Percentiles rank a stretch among this genome's conserved stretches.
These are phyloP conservation scores for Neofusicoccum parvum DNA, from an alignment of 2,329 filamentous ascomycete species.

Conservation along the genomic window DNA sequence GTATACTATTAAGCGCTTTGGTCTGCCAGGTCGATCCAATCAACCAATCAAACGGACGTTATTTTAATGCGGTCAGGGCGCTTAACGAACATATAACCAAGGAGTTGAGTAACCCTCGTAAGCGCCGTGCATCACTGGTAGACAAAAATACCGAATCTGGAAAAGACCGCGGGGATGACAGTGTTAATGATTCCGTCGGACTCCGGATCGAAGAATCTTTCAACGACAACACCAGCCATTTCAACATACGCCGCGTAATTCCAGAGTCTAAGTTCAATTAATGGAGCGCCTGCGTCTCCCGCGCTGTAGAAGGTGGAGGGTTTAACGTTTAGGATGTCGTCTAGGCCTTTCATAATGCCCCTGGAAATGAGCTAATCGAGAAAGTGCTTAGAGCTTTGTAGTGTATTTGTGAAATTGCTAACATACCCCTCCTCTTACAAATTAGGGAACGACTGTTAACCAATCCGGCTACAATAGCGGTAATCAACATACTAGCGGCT, in stretches of 20 bases:
- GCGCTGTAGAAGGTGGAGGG: not conserved
- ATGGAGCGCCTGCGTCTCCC: not conserved
- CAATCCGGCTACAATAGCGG: too few relatives aligned
- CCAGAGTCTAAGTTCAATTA: not conserved
- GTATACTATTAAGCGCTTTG: too few relatives aligned
- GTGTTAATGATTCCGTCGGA: too few relatives aligned
- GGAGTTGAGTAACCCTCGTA: not conserved
- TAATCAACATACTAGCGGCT: not conserved
- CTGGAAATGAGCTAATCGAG: not conserved
- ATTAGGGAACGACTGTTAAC: not conserved
- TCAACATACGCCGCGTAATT: too few relatives aligned
- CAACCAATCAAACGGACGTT: too few relatives aligned
- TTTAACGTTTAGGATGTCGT: not conserved
- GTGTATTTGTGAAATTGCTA: too few relatives aligned
- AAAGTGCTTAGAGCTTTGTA: not conserved
- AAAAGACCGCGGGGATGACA: not conserved
- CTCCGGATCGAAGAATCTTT: not conserved
- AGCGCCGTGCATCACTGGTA: not conserved
- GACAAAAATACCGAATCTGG: not conserved
- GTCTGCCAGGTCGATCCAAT: too few relatives aligned
- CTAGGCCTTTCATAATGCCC: not conserved
- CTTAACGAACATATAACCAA: not conserved
- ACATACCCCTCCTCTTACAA: not conserved
- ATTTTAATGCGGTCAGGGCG: not conserved
- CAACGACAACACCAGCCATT: not conserved